Base-by-base conservation (phyloP, 441 rosid species). In the Jatropha podagrica region DNA sequence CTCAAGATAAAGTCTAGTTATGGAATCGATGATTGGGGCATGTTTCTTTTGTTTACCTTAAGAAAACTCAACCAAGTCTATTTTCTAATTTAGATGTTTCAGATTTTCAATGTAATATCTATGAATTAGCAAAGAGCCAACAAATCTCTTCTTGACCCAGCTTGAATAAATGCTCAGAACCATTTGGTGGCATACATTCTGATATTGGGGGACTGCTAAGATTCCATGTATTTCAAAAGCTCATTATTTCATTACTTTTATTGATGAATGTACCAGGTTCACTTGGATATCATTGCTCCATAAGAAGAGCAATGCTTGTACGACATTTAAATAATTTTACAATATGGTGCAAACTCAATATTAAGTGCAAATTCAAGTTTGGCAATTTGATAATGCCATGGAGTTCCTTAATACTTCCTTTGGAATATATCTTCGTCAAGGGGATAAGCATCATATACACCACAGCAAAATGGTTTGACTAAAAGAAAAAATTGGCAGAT, bases 21-120 rank as follows among this genome's bases (percentile, higher is more conserved):
- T 65, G 69, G 69, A 48, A 65, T 14, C 26, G 20, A 15, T 37
- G 49, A 15, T 17, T 65, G 37, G 1, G 69, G 17, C 69, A 65
- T 40, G 48, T 65, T 17, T 65, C 69, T 38, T 65, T 65, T 40
- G 69, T 51, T 37, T 65, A 65, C 37, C 48, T 23, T 65, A 12
- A 65, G 14, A 17, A 65, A 65, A 40, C 15, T 65, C 9, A 11
- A 41, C 14, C 51, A 6, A 65, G 23, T 49, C 7, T 23, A 23
- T 49, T 49, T 49, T 49, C 54, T 3, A 2, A 7, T 49, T 49
- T 49, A 2, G 14, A 49, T 49, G 14, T 2, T 8, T 49, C 14
- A 12, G 54, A 49, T 13, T 49, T 49, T 49, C 32, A 40, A 14
- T 65, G 69, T 41, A 20, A 65, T 8, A 65, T 20, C 37, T 44